These are phyloP conservation scores for Lecanicillium sp. DNA, from an alignment of 2,329 filamentous ascomycete genomes.

Conservation along the genomic window DNA sequence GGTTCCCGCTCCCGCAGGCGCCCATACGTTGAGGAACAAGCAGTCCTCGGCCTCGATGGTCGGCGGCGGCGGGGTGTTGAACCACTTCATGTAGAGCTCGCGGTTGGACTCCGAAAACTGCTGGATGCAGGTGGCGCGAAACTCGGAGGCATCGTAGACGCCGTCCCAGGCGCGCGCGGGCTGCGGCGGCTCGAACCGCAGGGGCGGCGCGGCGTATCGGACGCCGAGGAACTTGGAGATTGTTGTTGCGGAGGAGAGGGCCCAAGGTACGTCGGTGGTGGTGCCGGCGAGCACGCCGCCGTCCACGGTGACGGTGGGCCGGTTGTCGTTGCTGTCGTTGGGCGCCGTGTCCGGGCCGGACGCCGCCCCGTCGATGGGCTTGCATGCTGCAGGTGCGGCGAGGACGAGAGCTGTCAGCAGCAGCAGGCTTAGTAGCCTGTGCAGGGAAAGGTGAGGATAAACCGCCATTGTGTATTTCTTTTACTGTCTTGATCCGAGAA, in stretches of 20 bases:
- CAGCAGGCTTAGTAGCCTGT: too few relatives aligned
- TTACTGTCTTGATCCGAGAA: too few relatives aligned
- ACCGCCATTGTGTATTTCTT: too few relatives aligned
- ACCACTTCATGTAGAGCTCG: constrained; percentile 12
- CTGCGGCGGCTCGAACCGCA: constrained; percentile 17
- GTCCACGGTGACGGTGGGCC: too few relatives aligned
- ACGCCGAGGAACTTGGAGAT: constrained; percentile 23
- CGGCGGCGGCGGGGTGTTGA: constrained; percentile 15
- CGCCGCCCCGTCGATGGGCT: too few relatives aligned
- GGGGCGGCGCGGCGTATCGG: constrained; percentile 19
- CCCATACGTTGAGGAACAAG: constrained; percentile 24
- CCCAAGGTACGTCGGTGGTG: too few relatives aligned
- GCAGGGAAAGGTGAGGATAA: too few relatives aligned
- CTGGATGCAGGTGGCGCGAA: constrained; percentile 17
- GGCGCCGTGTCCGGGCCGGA: too few relatives aligned
- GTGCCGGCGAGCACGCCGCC: too few relatives aligned
- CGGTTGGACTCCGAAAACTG: constrained; percentile 15
- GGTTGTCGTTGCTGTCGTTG: too few relatives aligned
- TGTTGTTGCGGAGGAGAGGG: background rate
- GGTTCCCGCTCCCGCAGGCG: constrained; percentile 13
- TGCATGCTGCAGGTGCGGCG: too few relatives aligned
- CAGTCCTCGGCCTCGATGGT: constrained; percentile 24
- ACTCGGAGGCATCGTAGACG: constrained; percentile 16
- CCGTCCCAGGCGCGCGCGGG: constrained; percentile 12
- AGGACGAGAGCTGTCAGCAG: too few relatives aligned